Base-by-base conservation (phyloP, 2,329 filamentous ascomycete species). In the Fusarium sp. region DNA sequence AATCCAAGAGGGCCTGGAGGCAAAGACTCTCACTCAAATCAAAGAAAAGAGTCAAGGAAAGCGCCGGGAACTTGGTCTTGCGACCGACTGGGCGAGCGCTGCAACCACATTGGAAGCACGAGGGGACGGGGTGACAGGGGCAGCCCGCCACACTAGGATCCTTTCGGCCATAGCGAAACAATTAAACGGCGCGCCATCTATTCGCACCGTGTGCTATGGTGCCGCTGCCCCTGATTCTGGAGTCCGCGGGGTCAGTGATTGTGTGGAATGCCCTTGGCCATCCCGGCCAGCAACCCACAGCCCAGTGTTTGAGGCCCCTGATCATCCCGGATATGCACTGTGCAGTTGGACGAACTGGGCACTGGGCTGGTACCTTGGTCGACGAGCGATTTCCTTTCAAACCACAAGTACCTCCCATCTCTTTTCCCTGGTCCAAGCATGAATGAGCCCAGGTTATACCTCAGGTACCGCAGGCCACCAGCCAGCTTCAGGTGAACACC, bases 151-250 rank as follows among this genome's bases (percentile, higher is more conserved):
- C 72, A 64, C 68, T 78, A 69, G 61, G 40, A 34, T 67, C 67
- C 45, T 63, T 76, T 76, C 50, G 64, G 71, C 52, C 35, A 70
- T 76, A 77, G 77, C 77, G 75, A 78, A 78, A 78, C 77, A 68
- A 71, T 67, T 68, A 62, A 71, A 65, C 67, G 62, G 67, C 66
- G 27, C 69, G 68, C 76, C 67, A 70, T 22, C 14, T 42, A 20
- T 66, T 63, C 57, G 67, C 67, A 75, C 73, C 13, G 73, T 75
- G 67, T 66, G 62, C 20, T 40, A 66, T 67, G 67, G 73, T 72
- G 67, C 35, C 47, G 62, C 11, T 24, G 66, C 73, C 76, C 76
- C 76, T 78, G 75, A 70, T 66, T 70, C 52, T 59, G 62, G 54
- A 27, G 67, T 57, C 56, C 61, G 14, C n/a, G 27, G 31, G 42